Evolutionary conservation across 2,329 filamentous ascomycete genomes (phyloP), one percentile per base, ranked within the genome.

Genomic region (Ilyonectria destructans): DNA sequence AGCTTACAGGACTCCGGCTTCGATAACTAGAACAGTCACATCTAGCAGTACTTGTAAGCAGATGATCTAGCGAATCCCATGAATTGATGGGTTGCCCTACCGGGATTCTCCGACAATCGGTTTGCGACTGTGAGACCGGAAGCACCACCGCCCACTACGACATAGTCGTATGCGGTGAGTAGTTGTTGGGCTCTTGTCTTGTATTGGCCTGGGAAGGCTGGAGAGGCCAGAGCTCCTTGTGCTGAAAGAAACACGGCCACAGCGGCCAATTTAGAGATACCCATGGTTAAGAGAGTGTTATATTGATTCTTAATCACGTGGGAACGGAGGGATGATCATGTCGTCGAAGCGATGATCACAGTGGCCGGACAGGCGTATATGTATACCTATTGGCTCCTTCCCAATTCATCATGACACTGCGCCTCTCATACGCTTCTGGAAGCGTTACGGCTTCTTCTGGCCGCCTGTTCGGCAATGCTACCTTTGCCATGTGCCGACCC

Each of bases 1-100:
- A 37, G 63, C 65, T 56, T 67, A 75, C 73, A 75, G 73, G 9
- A 70, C 68, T 4, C 73, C 73, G 2, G 73, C 73, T 58, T 75
- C 73, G 10, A 75, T 68, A 6, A 75, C 57, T 0, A 75, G 68
- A 13, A 75, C 73, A 4, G 63, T 70, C 2, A 70, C 60, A 17
- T 35, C 73, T 75, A 29, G 10, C 1, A 4, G 0, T 10, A 43
- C 13, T 2, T 46, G 43, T 68, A 4, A 60, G 57, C 17, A 33
- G 4, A 33, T 1, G 10, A 12, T 10, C 33, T n/a, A 3, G 6
- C 6, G 35, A 17, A 6, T 37, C 1, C 2, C 21, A 15, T 7
- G 8, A 9, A 31, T n/a, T 7, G 9, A 9, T 46, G 6, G 6
- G 17, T n/a, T 12, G 21, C n/a, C 58, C 21, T 60, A 74, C 72